A percentile compares a stretch with the other conserved stretches of the same genome.
Conservation (phyloP, 768 basidiomycete species). For the Trametes cinnabarina region DNA sequence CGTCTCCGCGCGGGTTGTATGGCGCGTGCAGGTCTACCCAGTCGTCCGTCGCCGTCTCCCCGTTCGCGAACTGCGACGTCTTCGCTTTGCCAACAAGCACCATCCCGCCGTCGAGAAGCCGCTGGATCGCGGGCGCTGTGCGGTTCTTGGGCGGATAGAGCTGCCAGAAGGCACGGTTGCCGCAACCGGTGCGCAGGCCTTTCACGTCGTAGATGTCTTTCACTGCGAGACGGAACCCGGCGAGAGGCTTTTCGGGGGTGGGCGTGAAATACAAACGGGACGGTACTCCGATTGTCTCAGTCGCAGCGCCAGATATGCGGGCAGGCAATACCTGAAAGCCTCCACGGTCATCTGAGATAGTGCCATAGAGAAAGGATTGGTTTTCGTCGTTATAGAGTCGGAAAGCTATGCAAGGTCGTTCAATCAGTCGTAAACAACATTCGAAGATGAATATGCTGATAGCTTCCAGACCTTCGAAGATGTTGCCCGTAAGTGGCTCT, state of each 20-base stretch:
- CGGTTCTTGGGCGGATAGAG: slow-evolving; percentile 35
- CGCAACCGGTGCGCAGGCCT: slow-evolving; percentile 37
- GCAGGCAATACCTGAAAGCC: slow-evolving; percentile 28
- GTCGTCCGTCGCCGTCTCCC: slow-evolving; percentile 34
- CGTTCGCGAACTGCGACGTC: slow-evolving; percentile 53
- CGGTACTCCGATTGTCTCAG: slow-evolving; percentile 44
- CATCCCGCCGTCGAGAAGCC: slow-evolving; percentile 47
- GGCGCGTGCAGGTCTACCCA: slow-evolving; percentile 34
- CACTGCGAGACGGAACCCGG: slow-evolving; percentile 47
- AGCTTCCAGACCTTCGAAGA: slow-evolving; percentile 29
- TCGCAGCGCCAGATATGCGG: slow-evolving; percentile 25
- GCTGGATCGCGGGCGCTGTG: slow-evolving; percentile 44
- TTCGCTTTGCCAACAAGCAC: slow-evolving; percentile 54
- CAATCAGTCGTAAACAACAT: too few relatives aligned
- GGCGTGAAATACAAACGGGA: slow-evolving; percentile 43
- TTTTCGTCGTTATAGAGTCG: slow-evolving; percentile 44
- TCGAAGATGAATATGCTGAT: too few relatives aligned
- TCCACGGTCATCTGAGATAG: slow-evolving; percentile 37
- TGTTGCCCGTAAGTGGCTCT: slow-evolving; percentile 20
- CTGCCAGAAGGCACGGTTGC: slow-evolving; percentile 36
- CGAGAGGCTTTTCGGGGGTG: slow-evolving; percentile 33
- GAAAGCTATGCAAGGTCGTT: slow-evolving; percentile 29
- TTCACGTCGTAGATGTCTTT: slow-evolving; percentile 46
- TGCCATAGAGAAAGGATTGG: slow-evolving; percentile 44
- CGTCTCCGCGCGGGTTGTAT: slow-evolving; percentile 33